Evolutionary conservation across 441 rosid species (phyloP).

Genomic region (Pelargonium citronellum): DNA sequence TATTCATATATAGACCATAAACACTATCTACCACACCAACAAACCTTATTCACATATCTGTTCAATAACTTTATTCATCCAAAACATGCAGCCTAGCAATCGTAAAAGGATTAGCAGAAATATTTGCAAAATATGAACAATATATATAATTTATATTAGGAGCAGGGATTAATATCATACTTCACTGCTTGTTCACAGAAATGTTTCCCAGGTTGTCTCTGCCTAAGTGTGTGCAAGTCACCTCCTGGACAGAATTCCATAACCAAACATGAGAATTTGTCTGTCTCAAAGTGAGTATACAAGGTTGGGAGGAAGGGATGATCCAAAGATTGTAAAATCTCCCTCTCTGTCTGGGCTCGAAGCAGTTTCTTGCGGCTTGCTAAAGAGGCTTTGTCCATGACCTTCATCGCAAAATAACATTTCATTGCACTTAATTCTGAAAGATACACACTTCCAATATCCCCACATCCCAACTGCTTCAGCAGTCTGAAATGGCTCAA

Average conservation of each 20-base stretch:
- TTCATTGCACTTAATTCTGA: slow-evolving; percentile 17
- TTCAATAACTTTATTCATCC: neutral
- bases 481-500: slow-evolving; percentile 91
- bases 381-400: slow-evolving; percentile 96
- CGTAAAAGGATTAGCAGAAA: neutral
- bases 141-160: slow-evolving; percentile 11
- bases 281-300: slow-evolving; percentile 74
- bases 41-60: neutral
- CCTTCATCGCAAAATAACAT: slow-evolving; percentile 91
- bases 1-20: too few relatives aligned
- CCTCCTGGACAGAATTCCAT: slow-evolving; percentile 93
- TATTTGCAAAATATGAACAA: neutral
- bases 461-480: slow-evolving; percentile 90
- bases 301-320: slow-evolving; percentile 95
- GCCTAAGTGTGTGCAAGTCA: slow-evolving; percentile 86
- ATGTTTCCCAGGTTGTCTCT: slow-evolving; percentile 88
- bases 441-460: slow-evolving; percentile 33
- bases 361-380: slow-evolving; percentile 85
- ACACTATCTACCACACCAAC: neutral
- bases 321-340: slow-evolving; percentile 82
- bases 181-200: slow-evolving; percentile 93
- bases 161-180: slow-evolving; percentile 32
- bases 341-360: slow-evolving; percentile 94
- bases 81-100: neutral
- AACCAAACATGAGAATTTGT: slow-evolving; percentile 66